A percentile compares a stretch with the other conserved stretches of the same genome.
These are phyloP conservation scores for Stipa capillata DNA, from an alignment of 176 grass and related monocot species.

Conservation along the genomic window DNA sequence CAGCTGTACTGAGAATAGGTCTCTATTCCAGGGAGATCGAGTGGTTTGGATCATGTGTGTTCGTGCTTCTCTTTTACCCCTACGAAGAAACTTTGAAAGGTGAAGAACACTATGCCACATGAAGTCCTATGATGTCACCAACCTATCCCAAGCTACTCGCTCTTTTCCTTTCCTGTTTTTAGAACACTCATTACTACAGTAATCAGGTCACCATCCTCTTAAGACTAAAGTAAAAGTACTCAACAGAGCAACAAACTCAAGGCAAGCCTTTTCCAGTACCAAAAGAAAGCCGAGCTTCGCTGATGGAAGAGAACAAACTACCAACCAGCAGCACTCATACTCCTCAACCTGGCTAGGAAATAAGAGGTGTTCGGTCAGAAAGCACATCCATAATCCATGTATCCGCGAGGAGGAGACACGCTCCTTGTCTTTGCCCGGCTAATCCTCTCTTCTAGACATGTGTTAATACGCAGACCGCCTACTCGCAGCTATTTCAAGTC, in stretches of 20 bases:
- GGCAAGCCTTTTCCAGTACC: too few relatives aligned
- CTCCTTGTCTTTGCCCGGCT: conserved; percentile 37
- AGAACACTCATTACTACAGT: conserved; percentile 11
- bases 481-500: not conserved
- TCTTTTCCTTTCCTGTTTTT: not conserved
- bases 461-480: not conserved
- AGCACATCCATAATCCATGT: conserved; percentile 23
- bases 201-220: not conserved
- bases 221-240: too few relatives aligned
- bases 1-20: too few relatives aligned
- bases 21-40: too few relatives aligned
- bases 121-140: conserved; percentile 3
- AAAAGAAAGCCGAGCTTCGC: conserved; percentile 8
- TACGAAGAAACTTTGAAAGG: too few relatives aligned
- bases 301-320: conserved; percentile 9
- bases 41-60: too few relatives aligned
- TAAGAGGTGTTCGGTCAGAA: conserved; percentile 21
- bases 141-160: not conserved
- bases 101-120: not conserved
- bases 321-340: conserved; percentile 32
- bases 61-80: too few relatives aligned
- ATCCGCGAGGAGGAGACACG: conserved; percentile 26
- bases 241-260: too few relatives aligned
- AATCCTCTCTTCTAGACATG: conserved; percentile 24
- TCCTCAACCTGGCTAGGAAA: conserved; percentile 19